phyloP scores from a whole-genome alignment of 371 early-diverging fungal species.

The Mucor velutinosus region DNA sequence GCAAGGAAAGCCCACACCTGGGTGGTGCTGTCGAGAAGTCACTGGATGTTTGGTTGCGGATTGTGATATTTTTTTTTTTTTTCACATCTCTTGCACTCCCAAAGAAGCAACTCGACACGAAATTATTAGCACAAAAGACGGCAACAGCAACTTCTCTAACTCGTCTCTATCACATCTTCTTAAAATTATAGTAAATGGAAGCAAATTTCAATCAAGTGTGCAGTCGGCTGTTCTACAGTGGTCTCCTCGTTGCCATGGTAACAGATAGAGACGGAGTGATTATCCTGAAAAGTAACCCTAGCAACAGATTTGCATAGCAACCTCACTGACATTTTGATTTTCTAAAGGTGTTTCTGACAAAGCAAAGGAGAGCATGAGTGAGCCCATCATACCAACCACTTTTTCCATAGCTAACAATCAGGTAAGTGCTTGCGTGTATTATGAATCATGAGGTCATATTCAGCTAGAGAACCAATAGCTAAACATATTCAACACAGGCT shows the following conservation, averaged over 20 bases:
- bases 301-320: not conserved
- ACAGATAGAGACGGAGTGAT: constrained; percentile 69
- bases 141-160: not conserved
- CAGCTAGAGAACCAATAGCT: constrained; percentile 10
- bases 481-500: constrained; percentile 37
- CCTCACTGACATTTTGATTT: constrained; percentile 1
- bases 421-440: constrained; percentile 16
- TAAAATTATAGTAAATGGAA: constrained; percentile 17
- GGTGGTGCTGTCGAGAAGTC: not conserved
- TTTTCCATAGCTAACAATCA: constrained; percentile 52
- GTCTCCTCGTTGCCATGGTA: constrained; percentile 57
- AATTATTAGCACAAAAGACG: not conserved
- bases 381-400: constrained; percentile 38
- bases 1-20: not conserved
- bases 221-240: constrained; percentile 40
- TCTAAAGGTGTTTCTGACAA: constrained; percentile 30
- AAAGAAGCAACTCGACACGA: constrained; percentile 8
- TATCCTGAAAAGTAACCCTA: constrained; percentile 51
- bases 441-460: constrained; percentile 11
- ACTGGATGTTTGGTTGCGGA: not conserved
- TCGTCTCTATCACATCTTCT: not conserved
- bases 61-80: not conserved
- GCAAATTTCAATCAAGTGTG: constrained; percentile 28
- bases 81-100: constrained; percentile 3
- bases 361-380: constrained; percentile 31